Conservation (phyloP, 2,329 filamentous ascomycete species). For the Claviceps sorghi region DNA sequence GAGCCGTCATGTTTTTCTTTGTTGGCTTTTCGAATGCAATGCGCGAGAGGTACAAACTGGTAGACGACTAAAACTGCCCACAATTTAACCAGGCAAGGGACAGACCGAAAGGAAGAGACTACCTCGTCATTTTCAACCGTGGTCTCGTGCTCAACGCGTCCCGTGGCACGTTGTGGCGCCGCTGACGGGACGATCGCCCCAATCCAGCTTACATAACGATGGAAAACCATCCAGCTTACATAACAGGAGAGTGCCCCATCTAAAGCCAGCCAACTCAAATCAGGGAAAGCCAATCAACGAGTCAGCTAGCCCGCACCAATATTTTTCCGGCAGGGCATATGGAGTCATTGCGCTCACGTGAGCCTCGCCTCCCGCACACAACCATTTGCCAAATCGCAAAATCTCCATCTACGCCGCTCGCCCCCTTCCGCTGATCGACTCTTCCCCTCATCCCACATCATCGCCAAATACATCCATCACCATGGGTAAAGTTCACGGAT, state of each 20-base stretch:
- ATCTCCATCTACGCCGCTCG: constrained; percentile 14
- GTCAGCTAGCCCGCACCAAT: constrained; percentile 1
- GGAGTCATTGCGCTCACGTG: constrained; percentile 21
- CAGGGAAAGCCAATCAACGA: background rate
- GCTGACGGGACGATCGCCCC: no score
- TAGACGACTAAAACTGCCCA: no score
- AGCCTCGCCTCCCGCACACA: constrained; percentile 21
- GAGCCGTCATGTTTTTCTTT: background rate
- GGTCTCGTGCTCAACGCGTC: no score
- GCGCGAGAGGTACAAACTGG: no score
- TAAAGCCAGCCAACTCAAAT: background rate
- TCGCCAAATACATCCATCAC: constrained; percentile 29
- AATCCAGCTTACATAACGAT: background rate
- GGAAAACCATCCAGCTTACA: background rate
- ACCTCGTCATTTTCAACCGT: no score
- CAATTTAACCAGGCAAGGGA: no score
- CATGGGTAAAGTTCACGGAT: constrained; percentile 92
- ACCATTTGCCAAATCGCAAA: constrained; percentile 24
- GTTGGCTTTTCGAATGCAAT: background rate
- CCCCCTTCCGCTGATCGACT: constrained; percentile 12
- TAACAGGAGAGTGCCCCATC: background rate
- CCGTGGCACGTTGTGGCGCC: no score
- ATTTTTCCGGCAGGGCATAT: constrained; percentile 22
- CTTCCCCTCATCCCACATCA: constrained; percentile 19
- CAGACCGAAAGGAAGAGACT: no score